Evolutionary conservation across 306 rosid species (phyloP), one percentile per base, ranked within the genome.

Genomic region (Betula pendula): DNA sequence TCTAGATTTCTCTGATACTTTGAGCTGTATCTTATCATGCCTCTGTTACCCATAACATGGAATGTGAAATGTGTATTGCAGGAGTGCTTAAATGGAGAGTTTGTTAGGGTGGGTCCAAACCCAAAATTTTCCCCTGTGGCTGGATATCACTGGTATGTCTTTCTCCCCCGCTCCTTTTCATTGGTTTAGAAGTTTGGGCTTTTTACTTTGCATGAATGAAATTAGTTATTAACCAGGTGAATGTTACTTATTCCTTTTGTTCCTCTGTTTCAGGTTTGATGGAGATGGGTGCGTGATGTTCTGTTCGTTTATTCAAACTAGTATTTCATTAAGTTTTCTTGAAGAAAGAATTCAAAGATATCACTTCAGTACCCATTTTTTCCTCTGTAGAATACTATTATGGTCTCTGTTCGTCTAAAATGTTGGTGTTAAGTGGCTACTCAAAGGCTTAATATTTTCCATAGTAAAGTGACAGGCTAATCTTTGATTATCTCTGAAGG

Each of bases 81-180:
- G 97, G 93, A 90, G 73, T 95, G 97, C 86, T 88, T 95, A 81
- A 88, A 92, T 71, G 97, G 97, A 52, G 98, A 95, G 87, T 95
- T 92, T 89, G 98, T 92, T 43, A 84, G 97, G 81, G 97, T 95
- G 62, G 98, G 99, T 59, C 97, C 98, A 31, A 95, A 95, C 81
- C 89, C 96, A 0, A 92, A 87, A 81, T 92, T 95, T 83, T 13
- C 89, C 51, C 97, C 97, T 0, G 97, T 92, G 45, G 97, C 98
- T 82, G 97, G 93, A 74, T 90, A 90, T 79, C 98, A 95, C 84
- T 90, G 96, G 98, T 90, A 85, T 48, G 38, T 71, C n/a, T 13
- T n/a, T 71, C 33, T 17, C 19, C 31, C 17, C 33, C 33, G n/a
- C 33, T 29, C 33, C 33, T 29, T 1, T 29, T 1, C 2, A 29